These are phyloP conservation scores for Colletotrichum cereale DNA, from an alignment of 2,329 filamentous ascomycete genomes.

Conservation along the genomic window DNA sequence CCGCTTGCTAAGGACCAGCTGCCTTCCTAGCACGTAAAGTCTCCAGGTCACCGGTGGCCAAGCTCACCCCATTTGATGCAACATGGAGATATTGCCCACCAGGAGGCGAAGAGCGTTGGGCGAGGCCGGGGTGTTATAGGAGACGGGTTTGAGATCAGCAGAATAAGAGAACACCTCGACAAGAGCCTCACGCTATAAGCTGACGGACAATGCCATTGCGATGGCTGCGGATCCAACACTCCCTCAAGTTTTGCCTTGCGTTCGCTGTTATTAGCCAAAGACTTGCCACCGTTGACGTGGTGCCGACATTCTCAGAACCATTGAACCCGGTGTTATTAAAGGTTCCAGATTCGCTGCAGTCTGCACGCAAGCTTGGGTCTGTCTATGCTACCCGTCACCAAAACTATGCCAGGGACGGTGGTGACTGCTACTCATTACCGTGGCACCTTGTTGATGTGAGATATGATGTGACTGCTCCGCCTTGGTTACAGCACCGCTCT, in stretches of 20 bases:
- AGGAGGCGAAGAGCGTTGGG: too few relatives aligned
- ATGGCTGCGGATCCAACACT: background rate
- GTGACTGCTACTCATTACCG: background rate
- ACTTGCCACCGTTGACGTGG: background rate
- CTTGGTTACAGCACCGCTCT: background rate
- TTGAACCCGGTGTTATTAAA: background rate
- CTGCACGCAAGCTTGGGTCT: background rate
- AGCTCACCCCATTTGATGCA: background rate
- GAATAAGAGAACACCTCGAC: background rate
- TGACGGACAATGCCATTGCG: background rate
- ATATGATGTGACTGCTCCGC: background rate
- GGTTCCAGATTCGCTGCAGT: background rate
- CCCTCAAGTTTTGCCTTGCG: background rate
- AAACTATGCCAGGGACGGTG: background rate
- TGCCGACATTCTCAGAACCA: background rate
- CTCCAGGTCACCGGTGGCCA: background rate
- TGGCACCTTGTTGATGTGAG: background rate
- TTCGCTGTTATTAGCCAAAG: background rate
- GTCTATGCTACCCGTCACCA: background rate
- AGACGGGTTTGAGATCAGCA: background rate
- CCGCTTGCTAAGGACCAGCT: background rate
- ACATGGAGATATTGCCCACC: background rate
- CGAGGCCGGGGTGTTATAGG: too few relatives aligned
- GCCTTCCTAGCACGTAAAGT: too few relatives aligned
- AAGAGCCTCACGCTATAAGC: background rate